Base-by-base conservation (phyloP, 352 stramenopile species). In the Paralagenidium karlingii region DNA sequence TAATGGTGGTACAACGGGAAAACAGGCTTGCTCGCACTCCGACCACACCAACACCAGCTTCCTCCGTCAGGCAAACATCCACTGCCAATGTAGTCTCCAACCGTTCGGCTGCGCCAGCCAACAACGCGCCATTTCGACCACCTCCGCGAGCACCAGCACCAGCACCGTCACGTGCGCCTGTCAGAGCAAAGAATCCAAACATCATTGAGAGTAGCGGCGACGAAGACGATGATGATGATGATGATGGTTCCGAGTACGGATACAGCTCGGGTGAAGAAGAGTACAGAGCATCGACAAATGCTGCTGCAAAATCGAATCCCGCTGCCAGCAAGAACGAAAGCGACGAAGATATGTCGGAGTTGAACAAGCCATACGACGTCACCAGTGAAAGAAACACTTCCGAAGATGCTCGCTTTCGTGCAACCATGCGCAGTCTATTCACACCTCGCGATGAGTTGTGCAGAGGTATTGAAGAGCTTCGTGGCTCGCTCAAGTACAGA, bases 341-440 rank as follows among this genome's bases (percentile, higher is more conserved):
- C 18, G 39, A 27, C 8, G 52, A 56, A 11, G 33, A 50, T 24
- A 53, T 33, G 16, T 31, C 43, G 10, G 48, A 69, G 26, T 45
- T 84, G 22, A 45, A 53, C 1, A 51, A 56, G 10, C 31, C 51
- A 2, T 89, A 89, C 34, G 54, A 67, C 24, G 40, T 79, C 5
- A 42, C 53, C 10, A 74, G 63, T 0, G 76, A 89, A 38, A 57
- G 40, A 5, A 37, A 28, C 15, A 19, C 12, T 1, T 48, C 63
- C 0, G 63, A 83, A 43, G 73, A 83, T 28, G 60, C 58, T 2
- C 64, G 52, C 43, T 80, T 84, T 25, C 69, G 76, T 7, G 76
- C 76, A 6, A 51, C 63, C 19, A 77, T 89, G 24, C 65, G 76
- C 24, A 85, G 76, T 59, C 47, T 89, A 2, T 86, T 89, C 40